phyloP scores from a whole-genome alignment of 805 yeast genomes.

The Soucietia sequanensis region DNA sequence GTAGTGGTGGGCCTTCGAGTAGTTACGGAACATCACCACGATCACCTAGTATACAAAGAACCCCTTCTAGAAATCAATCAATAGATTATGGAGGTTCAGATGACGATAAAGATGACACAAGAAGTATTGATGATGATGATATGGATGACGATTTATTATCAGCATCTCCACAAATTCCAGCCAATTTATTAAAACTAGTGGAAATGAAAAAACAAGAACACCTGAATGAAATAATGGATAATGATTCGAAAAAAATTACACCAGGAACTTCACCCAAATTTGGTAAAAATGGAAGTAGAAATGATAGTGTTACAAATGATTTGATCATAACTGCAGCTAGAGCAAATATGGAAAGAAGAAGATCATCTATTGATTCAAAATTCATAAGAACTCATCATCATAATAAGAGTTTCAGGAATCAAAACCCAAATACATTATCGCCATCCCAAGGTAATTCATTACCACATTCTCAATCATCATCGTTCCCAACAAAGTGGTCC shows the following conservation, averaged over 20 bases:
- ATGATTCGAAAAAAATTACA: constrained; percentile 21
- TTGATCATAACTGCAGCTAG: constrained; percentile 16
- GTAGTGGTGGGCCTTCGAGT: too few species aligned
- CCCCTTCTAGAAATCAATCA: constrained; percentile 3
- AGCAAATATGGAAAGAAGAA: constrained; percentile 21
- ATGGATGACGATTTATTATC: constrained; percentile 47
- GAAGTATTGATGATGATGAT: constrained; percentile 39
- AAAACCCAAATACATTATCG: constrained; percentile 1
- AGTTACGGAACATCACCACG: too few species aligned
- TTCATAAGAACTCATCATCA: constrained; percentile 13
- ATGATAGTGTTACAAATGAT: constrained; percentile 21
- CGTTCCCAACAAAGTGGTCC: neutral
- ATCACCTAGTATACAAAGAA: neutral
- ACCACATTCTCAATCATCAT: neutral
- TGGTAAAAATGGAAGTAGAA: constrained; percentile 13
- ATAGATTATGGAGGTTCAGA: constrained; percentile 18
- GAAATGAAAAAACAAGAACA: constrained; percentile 46
- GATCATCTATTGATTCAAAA: constrained; percentile 35
- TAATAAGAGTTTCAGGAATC: constrained; percentile 16
- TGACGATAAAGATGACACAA: constrained; percentile 22
- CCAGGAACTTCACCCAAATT: constrained; percentile 33
- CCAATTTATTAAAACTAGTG: constrained; percentile 53
- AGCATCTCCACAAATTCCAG: constrained; percentile 70
- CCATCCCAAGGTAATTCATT: too few species aligned
- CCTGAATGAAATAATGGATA: constrained; percentile 23